phyloP scores from a whole-genome alignment of 805 yeast genomes.

The Blastobotrys mokoenaii region DNA sequence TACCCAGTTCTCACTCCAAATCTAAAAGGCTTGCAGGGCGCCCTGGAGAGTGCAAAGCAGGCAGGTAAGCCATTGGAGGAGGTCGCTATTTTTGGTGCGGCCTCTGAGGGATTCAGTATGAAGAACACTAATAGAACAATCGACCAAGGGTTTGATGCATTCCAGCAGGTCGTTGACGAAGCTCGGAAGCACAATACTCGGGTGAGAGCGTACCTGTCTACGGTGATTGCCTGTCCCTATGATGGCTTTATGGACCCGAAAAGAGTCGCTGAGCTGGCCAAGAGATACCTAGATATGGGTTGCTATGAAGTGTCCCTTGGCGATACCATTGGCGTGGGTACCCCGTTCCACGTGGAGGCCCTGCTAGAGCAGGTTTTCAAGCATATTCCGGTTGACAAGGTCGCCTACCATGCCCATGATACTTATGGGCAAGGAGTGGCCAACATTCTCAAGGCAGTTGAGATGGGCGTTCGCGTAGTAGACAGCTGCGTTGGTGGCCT shows the following conservation, averaged over 20 bases:
- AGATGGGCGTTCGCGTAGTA: constrained; percentile 24
- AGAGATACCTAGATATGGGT: constrained; percentile 23
- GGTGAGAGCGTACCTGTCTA: constrained; percentile 26
- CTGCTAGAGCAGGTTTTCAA: constrained; percentile 21
- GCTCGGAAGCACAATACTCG: constrained; percentile 19
- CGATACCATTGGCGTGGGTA: constrained; percentile 29
- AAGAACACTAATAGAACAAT: constrained; percentile 26
- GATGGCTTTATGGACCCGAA: constrained; percentile 26
- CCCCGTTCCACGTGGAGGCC: constrained; percentile 21
- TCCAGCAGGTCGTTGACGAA: constrained; percentile 17
- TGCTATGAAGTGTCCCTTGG: constrained; percentile 29
- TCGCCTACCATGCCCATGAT: constrained; percentile 29
- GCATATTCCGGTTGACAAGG: constrained; percentile 15
- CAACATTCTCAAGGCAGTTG: constrained; percentile 24
- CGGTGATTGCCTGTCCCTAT: constrained; percentile 27
- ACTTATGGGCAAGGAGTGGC: constrained; percentile 30
- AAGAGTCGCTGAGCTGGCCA: constrained; percentile 23
- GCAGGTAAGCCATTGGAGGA: constrained; percentile 16
- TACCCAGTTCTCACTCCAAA: constrained; percentile 27
- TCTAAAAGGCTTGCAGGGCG: constrained; percentile 23
- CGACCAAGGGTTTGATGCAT: constrained; percentile 20
- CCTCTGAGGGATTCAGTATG: constrained; percentile 25
- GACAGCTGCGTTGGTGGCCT: constrained; percentile 27
- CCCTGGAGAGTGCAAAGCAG: constrained; percentile 14
- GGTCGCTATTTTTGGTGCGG: constrained; percentile 26